phyloP scores from a whole-genome alignment of 1,284 basidiomycete species.

The Neolentinus lepideus region DNA sequence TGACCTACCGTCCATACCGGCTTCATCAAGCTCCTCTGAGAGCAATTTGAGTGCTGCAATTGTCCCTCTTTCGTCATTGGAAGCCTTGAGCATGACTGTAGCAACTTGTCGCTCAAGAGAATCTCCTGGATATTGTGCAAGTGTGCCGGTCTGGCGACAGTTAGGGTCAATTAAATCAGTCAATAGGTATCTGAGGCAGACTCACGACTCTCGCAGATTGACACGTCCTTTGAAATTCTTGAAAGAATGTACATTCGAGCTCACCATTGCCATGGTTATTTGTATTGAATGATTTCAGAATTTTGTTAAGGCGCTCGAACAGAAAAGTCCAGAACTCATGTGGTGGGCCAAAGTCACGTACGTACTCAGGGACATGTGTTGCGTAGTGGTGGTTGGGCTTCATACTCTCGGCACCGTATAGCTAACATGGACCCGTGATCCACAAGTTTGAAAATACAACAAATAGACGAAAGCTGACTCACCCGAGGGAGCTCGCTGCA shows the following conservation, averaged over 20 bases:
- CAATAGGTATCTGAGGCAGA: not conserved
- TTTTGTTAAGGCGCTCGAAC: conserved; percentile 19
- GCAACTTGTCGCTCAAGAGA: not conserved
- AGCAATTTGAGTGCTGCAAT: not conserved
- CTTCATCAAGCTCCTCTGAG: not conserved
- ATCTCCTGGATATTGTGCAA: not conserved
- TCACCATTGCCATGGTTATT: conserved; percentile 15
- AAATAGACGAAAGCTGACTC: not conserved
- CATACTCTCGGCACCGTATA: conserved; percentile 11
- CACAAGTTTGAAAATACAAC: no score
- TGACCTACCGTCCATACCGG: not conserved
- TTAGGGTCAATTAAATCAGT: no score
- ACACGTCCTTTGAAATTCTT: conserved; percentile 9
- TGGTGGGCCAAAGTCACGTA: conserved; percentile 16
- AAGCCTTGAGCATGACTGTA: not conserved
- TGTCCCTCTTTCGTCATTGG: not conserved
- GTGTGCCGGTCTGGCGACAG: not conserved
- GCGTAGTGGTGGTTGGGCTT: conserved; percentile 15
- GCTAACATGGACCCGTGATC: no score
- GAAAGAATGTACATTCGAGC: conserved; percentile 14
- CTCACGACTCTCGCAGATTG: not conserved
- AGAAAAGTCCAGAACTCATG: conserved; percentile 22
- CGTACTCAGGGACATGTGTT: conserved; percentile 11
- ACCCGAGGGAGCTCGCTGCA: not conserved
- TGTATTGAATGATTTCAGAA: conserved; percentile 15